Evolutionary conservation across 768 basidiomycete genomes (phyloP), one percentile per base, ranked within the genome.

Genomic region (Xerocomellus intermedius): DNA sequence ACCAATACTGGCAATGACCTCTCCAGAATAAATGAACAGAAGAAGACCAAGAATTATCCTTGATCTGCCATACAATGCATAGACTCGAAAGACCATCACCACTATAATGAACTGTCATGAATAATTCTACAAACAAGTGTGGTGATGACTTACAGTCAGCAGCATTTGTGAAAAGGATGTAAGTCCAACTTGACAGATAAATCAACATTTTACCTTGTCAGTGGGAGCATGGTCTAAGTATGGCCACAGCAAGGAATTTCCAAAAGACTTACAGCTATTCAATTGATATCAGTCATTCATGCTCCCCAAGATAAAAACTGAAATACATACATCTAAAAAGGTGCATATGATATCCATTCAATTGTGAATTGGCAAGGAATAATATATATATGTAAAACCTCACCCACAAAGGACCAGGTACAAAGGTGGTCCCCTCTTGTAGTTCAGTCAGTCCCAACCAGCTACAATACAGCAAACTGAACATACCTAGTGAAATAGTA

Each of bases 71-170:
- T 42, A 58, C 30, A 59, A 17, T 26, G 58, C 58, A 50, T 58
- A 59, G 12, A 58, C 39, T 24, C 56, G 50, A 19, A 46, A 42
- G 5, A 59, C n/a, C 58, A 59, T 59, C 9, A 59, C 13, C 17
- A 58, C 58, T 59, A 17, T 3, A 37, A 42, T 35, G 5, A 37
- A 10, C 24, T 32, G 1, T 19, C 7, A 8, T 19, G 8, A 45
- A 6, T 28, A 12, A 12, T n/a, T 8, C 9, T 14, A 13, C 9
- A 17, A n/a, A 8, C 2, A 5, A 13, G 17, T 24, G 5, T 0
- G 28, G 17, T 4, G 22, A 36, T 6, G 6, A 2, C 58, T 58
- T 24, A 59, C 58, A 22, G 9, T 59, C 56, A 26, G 38, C 3
- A 22, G 43, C 2, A 46, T 3, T 14, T 4, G 4, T 41, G 16